These are phyloP conservation scores for Phytophthora podocarpi DNA, from an alignment of 352 stramenopile genomes.

Conservation along the genomic window DNA sequence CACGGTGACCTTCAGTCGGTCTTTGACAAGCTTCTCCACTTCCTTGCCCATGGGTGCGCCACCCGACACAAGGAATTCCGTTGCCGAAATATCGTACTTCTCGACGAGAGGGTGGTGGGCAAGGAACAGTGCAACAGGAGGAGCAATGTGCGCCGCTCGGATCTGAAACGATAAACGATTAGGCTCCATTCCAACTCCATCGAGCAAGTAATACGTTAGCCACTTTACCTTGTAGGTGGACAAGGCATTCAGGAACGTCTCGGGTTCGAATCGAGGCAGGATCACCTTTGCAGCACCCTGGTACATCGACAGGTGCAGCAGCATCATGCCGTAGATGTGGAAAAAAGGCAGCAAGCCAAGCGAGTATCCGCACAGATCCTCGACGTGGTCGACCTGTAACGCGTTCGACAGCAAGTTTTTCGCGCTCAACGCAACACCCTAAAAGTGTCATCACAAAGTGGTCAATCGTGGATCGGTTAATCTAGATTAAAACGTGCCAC, in stretches of 20 bases:
- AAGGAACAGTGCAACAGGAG: constrained; percentile 46
- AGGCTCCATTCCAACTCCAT: no score
- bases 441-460: no score
- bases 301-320: constrained; percentile 63
- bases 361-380: constrained; percentile 57
- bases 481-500: no score
- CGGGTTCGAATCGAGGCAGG: constrained; percentile 89
- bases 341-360: constrained; percentile 92
- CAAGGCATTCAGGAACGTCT: constrained; percentile 87
- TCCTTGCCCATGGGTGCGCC: constrained; percentile 89
- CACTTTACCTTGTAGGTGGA: constrained; percentile 54
- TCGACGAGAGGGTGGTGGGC: constrained; percentile 75
- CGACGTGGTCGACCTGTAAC: constrained; percentile 76
- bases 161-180: constrained; percentile 43
- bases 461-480: no score
- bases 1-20: constrained; percentile 61
- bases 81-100: constrained; percentile 84
- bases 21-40: constrained; percentile 64
- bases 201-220: no score
- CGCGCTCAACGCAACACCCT: constrained; percentile 79
- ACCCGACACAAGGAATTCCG: constrained; percentile 81
- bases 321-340: constrained; percentile 94
- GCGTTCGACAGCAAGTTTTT: constrained; percentile 91
- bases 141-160: constrained; percentile 75
- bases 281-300: constrained; percentile 84